phyloP scores from a whole-genome alignment of 805 yeast genomes.

The Allodekkera sacchari region DNA sequence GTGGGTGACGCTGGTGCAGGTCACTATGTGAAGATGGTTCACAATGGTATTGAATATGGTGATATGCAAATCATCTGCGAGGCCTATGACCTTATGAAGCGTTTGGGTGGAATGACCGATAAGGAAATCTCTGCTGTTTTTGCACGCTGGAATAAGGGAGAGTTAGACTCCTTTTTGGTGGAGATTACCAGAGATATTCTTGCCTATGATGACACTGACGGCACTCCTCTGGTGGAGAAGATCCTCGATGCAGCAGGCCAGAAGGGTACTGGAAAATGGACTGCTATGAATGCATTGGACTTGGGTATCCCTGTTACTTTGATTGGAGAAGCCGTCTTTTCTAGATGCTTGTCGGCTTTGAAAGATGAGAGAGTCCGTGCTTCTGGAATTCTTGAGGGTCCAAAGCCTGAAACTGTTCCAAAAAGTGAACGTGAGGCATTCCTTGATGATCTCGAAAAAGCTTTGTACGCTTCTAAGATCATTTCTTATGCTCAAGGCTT shows the following conservation, averaged over 20 bases:
- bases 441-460: slow-evolving; percentile 93
- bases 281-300: slow-evolving; percentile 96
- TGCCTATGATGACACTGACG: slow-evolving; percentile 82
- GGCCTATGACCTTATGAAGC: slow-evolving; percentile 93
- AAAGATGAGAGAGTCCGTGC: slow-evolving; percentile 89
- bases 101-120: slow-evolving; percentile 84
- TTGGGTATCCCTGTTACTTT: slow-evolving; percentile 97
- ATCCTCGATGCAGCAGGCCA: slow-evolving; percentile 96
- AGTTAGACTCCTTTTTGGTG: slow-evolving; percentile 90
- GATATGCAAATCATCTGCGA: slow-evolving; percentile 99
- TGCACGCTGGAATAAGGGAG: slow-evolving; percentile 93
- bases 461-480: slow-evolving; percentile 95
- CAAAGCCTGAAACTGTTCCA: slow-evolving; percentile 53
- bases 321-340: slow-evolving; percentile 97
- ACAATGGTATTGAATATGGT: slow-evolving; percentile 99
- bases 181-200: slow-evolving; percentile 96
- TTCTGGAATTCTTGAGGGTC: slow-evolving; percentile 71
- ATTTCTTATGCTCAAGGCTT: slow-evolving; percentile 99
- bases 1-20: slow-evolving; percentile 99
- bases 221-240: slow-evolving; percentile 91
- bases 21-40: slow-evolving; percentile 99
- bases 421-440: slow-evolving; percentile 73
- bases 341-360: slow-evolving; percentile 91
- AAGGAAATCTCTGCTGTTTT: slow-evolving; percentile 92
- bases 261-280: slow-evolving; percentile 99